Evolutionary conservation across 2,329 filamentous ascomycete genomes (phyloP).

Genomic region (Trichoderma hamatum): DNA sequence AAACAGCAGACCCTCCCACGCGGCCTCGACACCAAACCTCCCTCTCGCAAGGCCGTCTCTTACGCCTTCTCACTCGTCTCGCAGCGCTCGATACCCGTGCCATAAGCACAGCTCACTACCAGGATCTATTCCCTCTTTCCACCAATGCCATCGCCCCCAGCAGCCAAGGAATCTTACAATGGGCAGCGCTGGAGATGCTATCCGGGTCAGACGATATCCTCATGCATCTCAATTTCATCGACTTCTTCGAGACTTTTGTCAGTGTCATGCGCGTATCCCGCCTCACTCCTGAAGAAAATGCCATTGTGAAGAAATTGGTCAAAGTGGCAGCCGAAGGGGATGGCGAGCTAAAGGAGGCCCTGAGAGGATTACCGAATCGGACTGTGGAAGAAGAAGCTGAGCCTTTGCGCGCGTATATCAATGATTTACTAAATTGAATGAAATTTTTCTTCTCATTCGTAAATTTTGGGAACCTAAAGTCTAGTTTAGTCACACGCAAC

Average conservation of each 20-base stretch:
- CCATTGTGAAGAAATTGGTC: slow-evolving; percentile 46
- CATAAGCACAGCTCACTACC: slow-evolving; percentile 44
- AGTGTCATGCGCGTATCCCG: slow-evolving; percentile 50
- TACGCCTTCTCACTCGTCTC: slow-evolving; percentile 56
- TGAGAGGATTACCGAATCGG: slow-evolving; percentile 50
- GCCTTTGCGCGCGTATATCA: slow-evolving; percentile 50
- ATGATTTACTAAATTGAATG: slow-evolving; percentile 42
- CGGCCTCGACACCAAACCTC: slow-evolving; percentile 46
- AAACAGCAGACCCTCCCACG: slow-evolving; percentile 30
- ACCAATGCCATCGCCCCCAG: slow-evolving; percentile 30
- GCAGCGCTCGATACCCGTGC: slow-evolving; percentile 50
- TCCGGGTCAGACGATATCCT: slow-evolving; percentile 54
- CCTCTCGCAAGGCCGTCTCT: slow-evolving; percentile 56
- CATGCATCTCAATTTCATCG: slow-evolving; percentile 55
- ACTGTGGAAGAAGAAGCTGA: slow-evolving; percentile 57
- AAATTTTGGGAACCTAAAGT: neutral
- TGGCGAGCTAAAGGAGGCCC: slow-evolving; percentile 41
- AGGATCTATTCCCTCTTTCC: slow-evolving; percentile 39
- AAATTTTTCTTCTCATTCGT: neutral
- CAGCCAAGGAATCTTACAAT: slow-evolving; percentile 51
- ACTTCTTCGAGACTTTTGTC: slow-evolving; percentile 57
- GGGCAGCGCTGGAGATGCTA: slow-evolving; percentile 56
- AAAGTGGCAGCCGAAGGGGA: slow-evolving; percentile 47
- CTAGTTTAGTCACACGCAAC: neutral
- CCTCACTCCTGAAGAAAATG: slow-evolving; percentile 42